These are phyloP conservation scores for Pseudonectria buxi DNA, from an alignment of 2,329 filamentous ascomycete genomes.

Conservation along the genomic window DNA sequence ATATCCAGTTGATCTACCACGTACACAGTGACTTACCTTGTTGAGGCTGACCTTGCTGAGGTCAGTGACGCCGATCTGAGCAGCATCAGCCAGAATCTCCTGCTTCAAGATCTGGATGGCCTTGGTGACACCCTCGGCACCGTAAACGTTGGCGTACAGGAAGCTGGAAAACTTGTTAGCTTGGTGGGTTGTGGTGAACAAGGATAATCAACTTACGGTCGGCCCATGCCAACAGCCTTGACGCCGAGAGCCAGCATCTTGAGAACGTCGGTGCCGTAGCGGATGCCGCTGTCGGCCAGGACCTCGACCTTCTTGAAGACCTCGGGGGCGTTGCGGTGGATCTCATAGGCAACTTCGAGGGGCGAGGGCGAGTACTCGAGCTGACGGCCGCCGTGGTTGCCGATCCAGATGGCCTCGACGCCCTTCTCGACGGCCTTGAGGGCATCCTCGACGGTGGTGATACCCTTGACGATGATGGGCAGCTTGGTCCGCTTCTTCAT, in stretches of 20 bases:
- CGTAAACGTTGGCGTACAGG: slow-evolving; percentile 46
- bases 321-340: slow-evolving; percentile 31
- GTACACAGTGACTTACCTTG: slow-evolving; percentile 9
- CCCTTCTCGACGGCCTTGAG: slow-evolving; percentile 26
- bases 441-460: slow-evolving; percentile 32
- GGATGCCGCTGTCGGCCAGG: slow-evolving; percentile 32
- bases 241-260: slow-evolving; percentile 35
- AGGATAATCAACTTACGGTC: slow-evolving; percentile 22
- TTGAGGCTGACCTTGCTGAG: slow-evolving; percentile 17
- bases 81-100: slow-evolving; percentile 34
- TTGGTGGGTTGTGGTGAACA: fast-evolving
- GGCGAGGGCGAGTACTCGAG: slow-evolving; percentile 27
- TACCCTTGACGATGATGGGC: slow-evolving; percentile 32
- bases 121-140: slow-evolving; percentile 39
- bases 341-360: slow-evolving; percentile 22
- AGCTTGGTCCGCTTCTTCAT: slow-evolving; percentile 27
- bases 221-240: slow-evolving; percentile 36
- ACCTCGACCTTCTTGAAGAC: slow-evolving; percentile 30
- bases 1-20: not conserved
- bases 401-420: slow-evolving; percentile 31
- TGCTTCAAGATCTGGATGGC: slow-evolving; percentile 41
- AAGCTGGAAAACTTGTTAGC: slow-evolving; percentile 17
- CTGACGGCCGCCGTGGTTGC: slow-evolving; percentile 37
- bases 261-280: slow-evolving; percentile 32
- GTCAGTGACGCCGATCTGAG: slow-evolving; percentile 26